These are phyloP conservation scores for Colletotrichum musicola DNA, from an alignment of 2,329 filamentous ascomycete species.

Conservation along the genomic window DNA sequence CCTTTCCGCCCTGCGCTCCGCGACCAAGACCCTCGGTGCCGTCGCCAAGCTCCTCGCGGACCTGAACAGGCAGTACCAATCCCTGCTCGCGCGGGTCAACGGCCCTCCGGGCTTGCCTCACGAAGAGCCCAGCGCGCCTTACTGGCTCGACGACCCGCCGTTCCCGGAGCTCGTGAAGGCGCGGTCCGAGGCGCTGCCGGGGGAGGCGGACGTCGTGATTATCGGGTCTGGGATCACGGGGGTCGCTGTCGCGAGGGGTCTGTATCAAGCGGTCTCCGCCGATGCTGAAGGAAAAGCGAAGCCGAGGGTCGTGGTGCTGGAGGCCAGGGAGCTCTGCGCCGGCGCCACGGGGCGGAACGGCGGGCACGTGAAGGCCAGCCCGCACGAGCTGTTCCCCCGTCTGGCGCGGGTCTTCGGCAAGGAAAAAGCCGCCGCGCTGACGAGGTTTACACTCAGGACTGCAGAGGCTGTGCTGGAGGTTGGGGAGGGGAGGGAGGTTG, in stretches of 20 bases:
- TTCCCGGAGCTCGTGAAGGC: conserved; percentile 55
- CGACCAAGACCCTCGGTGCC: conserved; percentile 42
- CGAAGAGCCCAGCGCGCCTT: conserved; percentile 56
- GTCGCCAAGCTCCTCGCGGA: conserved; percentile 44
- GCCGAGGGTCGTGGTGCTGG: conserved; percentile 58
- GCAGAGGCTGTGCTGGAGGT: conserved; percentile 54
- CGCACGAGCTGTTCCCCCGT: conserved; percentile 56
- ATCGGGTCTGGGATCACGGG: conserved; percentile 69
- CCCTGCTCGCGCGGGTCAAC: conserved; percentile 47
- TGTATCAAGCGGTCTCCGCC: conserved; percentile 40
- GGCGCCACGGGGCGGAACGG: conserved; percentile 68
- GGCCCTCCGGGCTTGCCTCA: conserved; percentile 56
- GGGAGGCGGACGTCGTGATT: conserved; percentile 61
- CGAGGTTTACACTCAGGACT: conserved; percentile 59
- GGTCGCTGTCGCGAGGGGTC: conserved; percentile 51
- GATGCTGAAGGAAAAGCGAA: too few relatives aligned
- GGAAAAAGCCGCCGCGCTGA: conserved; percentile 54
- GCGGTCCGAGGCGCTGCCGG: conserved; percentile 50
- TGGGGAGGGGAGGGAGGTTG: conserved; percentile 49
- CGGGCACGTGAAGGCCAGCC: conserved; percentile 61
- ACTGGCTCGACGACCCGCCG: conserved; percentile 60
- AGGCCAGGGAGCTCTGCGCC: conserved; percentile 62
- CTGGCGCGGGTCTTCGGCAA: conserved; percentile 48
- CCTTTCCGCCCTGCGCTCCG: conserved; percentile 46
- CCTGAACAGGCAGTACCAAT: conserved; percentile 45